Base-by-base conservation (phyloP, 2,329 filamentous ascomycete genomes). In the Curvularia eragrostidis region DNA sequence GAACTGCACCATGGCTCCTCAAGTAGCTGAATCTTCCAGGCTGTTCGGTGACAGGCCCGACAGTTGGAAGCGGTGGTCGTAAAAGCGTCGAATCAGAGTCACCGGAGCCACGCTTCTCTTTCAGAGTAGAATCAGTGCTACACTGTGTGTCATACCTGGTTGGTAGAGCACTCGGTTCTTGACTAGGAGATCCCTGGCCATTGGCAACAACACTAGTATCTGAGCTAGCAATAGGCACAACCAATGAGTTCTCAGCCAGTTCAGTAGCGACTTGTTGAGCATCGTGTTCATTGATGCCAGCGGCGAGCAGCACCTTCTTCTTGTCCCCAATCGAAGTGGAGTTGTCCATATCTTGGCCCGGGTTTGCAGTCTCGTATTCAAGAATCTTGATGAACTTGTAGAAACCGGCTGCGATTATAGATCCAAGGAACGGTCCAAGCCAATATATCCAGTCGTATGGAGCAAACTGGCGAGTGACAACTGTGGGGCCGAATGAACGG, bases 361-460 rank as follows among this genome's bases (percentile, higher is more conserved):
- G 71, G 52, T 75, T 74, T 19, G 65, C 70, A 26, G 68, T 66
- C 52, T 74, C 68, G 47, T 74, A 74, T 43, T 72, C 62, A 34
- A 72, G 63, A 36, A 72, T 68, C 61, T 78, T 78, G 58, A 84
- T 75, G 55, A 83, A 72, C 44, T 71, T 69, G 48, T 80, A 84
- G 62, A 83, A 83, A 3, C 75, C 80, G 1, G 78, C 77, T 0
- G 82, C 81, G 2, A 83, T 66, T 2, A 80, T 67, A 2, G 61
- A 64, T 7, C 79, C 79, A 0, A 81, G 71, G 5, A 66, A 61
- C 1, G 80, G 79, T 0, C 79, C 80, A 3, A 80, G 52, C 79
- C 79, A 81, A 64, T 81, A 81, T 48, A 81, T 65, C 63, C 63
- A 65, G 47, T 65, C 58, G 41, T 65, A 65, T 32, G 15, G 1